Evolutionary conservation across 495 filamentous ascomycete genomes (phyloP).

Genomic region (Aspergillus steynii): DNA sequence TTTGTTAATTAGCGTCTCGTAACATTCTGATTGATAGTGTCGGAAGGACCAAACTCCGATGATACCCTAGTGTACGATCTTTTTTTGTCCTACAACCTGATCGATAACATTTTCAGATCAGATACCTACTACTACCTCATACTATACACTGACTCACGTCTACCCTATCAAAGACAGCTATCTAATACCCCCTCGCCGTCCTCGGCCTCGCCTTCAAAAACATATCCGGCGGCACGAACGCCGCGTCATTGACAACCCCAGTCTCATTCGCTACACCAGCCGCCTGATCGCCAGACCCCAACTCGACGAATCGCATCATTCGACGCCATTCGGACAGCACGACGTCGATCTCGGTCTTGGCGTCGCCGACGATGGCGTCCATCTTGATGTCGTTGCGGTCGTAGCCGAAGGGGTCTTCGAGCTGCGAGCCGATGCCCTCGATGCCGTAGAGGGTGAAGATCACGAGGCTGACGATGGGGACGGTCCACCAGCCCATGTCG

Average conservation of each 20-base stretch:
- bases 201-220: conserved; percentile 31
- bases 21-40: too few relatives aligned
- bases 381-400: conserved; percentile 80
- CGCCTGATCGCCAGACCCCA: neutral
- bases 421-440: conserved; percentile 69
- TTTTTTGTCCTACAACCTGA: too few relatives aligned
- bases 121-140: too few relatives aligned
- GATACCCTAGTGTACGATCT: too few relatives aligned
- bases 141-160: neutral
- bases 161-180: too few relatives aligned
- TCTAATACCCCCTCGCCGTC: conserved; percentile 1
- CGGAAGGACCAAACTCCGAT: too few relatives aligned
- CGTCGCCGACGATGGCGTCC: conserved; percentile 71
- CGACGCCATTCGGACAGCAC: conserved; percentile 64
- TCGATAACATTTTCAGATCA: too few relatives aligned
- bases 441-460: conserved; percentile 76
- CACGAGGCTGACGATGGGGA: conserved; percentile 65
- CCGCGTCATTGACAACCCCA: neutral
- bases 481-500: conserved; percentile 72
- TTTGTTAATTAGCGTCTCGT: too few relatives aligned
- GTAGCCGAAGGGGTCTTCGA: conserved; percentile 76
- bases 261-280: too few relatives aligned
- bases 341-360: conserved; percentile 62
- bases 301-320: conserved; percentile 10
- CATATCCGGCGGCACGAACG: conserved; percentile 37